Evolutionary conservation across 345 rosid genomes (phyloP).

Genomic region (Citrus hindsii): DNA sequence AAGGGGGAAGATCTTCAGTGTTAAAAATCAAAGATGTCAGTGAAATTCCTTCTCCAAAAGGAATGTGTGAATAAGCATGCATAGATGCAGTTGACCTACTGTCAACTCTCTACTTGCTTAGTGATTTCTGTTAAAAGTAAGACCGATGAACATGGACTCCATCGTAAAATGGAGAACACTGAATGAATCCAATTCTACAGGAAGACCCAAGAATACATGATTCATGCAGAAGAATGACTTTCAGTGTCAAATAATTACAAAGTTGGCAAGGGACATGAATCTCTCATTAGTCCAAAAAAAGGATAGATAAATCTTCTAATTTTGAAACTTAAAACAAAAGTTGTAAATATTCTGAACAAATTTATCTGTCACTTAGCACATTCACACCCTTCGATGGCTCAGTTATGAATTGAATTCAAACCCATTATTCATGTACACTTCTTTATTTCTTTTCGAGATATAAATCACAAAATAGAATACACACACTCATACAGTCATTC

Average conservation of each 20-base stretch:
- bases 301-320: background rate
- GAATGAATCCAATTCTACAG: background rate
- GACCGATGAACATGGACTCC: background rate
- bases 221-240: background rate
- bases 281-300: too few relatives aligned
- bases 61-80: background rate
- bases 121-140: background rate
- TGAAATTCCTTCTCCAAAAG: background rate
- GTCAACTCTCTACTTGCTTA: background rate
- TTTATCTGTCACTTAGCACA: background rate
- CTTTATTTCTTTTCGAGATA: too few relatives aligned
- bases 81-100: background rate
- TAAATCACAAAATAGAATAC: too few relatives aligned
- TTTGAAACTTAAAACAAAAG: background rate
- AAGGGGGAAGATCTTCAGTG: slow-evolving; percentile 36
- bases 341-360: background rate
- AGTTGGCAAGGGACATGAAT: too few relatives aligned
- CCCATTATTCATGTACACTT: background rate
- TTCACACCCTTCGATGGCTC: background rate
- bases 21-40: background rate
- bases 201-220: too few relatives aligned
- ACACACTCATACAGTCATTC: too few relatives aligned
- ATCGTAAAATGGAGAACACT: background rate
- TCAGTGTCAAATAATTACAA: background rate
- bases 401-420: background rate